A percentile compares a stretch with the other conserved stretches of the same genome.
phyloP scores from a whole-genome alignment of 495 filamentous ascomycete genomes.

The Aspergillus biplanus region DNA sequence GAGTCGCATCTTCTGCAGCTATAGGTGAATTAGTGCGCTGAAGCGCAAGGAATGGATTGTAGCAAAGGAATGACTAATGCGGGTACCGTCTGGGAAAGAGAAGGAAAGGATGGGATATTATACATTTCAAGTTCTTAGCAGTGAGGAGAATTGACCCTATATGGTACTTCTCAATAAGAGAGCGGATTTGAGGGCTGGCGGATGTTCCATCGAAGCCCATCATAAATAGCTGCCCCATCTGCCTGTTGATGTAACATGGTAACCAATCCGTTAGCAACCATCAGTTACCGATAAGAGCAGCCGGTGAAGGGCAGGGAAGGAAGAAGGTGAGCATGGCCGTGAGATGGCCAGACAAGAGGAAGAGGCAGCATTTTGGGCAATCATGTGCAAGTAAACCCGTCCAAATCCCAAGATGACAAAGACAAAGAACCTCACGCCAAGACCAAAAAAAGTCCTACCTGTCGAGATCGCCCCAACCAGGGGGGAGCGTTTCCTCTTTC shows the following conservation, averaged over 20 bases:
- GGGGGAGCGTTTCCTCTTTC: constrained; percentile 53
- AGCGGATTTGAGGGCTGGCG: constrained; percentile 81
- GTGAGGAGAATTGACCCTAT: constrained; percentile 82
- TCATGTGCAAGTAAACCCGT: background rate
- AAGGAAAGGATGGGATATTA: constrained; percentile 16
- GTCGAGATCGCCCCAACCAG: constrained; percentile 53
- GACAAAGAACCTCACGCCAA: constrained; percentile 21
- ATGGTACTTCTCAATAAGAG: constrained; percentile 83
- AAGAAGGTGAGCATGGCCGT: background rate
- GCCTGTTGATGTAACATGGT: constrained; percentile 39
- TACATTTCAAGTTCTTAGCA: constrained; percentile 92
- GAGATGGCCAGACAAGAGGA: background rate
- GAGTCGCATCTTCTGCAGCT: constrained; percentile 85
- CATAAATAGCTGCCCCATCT: constrained; percentile 89
- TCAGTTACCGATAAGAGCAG: constrained; percentile 18
- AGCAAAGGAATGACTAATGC: background rate
- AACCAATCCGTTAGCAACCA: constrained; percentile 45
- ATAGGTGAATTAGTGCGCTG: constrained; percentile 27
- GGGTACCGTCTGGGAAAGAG: background rate
- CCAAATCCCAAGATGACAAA: constrained; percentile 10
- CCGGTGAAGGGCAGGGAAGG: background rate
- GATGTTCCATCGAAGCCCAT: constrained; percentile 94
- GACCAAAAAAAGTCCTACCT: constrained; percentile 39
- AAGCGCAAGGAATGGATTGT: background rate
- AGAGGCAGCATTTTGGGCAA: background rate